Conservation (phyloP, 352 stramenopile species). For the Phytopythium cucurbitacearum region DNA sequence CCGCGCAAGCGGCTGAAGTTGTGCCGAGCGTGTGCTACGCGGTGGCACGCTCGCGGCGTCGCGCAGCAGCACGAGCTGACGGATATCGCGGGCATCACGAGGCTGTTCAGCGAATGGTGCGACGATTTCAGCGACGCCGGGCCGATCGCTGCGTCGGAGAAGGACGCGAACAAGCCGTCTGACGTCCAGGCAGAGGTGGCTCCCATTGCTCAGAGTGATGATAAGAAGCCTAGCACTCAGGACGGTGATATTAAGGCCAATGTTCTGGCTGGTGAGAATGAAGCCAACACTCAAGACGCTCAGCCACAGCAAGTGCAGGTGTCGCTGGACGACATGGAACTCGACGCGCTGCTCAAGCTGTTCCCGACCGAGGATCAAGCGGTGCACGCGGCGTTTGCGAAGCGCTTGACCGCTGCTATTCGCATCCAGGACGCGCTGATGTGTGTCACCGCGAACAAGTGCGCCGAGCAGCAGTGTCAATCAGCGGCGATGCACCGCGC, state of each 20-base stretch:
- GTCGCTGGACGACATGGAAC: slow-evolving; percentile 7
- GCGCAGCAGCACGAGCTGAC: slow-evolving; percentile 25
- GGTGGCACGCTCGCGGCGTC: slow-evolving; percentile 39
- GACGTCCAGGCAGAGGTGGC: no score
- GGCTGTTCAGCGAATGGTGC: neutral
- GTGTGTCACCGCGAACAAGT: slow-evolving; percentile 28
- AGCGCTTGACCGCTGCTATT: slow-evolving; percentile 23
- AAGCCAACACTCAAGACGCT: neutral
- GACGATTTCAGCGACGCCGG: neutral
- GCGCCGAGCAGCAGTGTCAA: slow-evolving; percentile 18
- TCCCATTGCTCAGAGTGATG: no score
- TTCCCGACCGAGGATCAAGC: slow-evolving; percentile 24
- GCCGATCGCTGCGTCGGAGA: no score
- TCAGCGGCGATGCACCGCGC: slow-evolving; percentile 22
- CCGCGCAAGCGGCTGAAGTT: slow-evolving; percentile 24
- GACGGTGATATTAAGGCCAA: no score
- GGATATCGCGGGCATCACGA: slow-evolving; percentile 10
- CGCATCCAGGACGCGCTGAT: slow-evolving; percentile 34
- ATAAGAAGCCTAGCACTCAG: no score
- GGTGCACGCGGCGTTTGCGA: slow-evolving; percentile 19
- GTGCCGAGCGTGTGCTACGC: slow-evolving; percentile 18
- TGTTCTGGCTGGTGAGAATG: neutral
- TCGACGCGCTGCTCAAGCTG: slow-evolving; percentile 24
- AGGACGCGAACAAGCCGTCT: no score
- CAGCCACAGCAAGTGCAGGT: neutral